phyloP scores from a whole-genome alignment of 345 rosid species.

The Capsella bursapastoris region DNA sequence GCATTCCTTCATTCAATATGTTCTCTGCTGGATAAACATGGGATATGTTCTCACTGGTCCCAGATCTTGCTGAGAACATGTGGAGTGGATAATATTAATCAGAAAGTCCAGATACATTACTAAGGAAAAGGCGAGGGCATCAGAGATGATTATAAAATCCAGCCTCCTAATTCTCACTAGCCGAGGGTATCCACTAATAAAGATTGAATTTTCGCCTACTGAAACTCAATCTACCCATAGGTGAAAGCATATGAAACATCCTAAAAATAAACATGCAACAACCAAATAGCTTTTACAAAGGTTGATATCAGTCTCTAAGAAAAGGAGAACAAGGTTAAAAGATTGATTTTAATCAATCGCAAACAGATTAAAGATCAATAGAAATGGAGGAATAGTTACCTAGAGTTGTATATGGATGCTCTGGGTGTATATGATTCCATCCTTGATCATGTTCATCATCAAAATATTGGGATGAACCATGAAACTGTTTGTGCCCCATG shows the following conservation, averaged over 20 bases:
- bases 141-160: neutral
- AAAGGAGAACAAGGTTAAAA: neutral
- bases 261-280: constrained; percentile 26
- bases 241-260: constrained; percentile 10
- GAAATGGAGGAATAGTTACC: constrained; percentile 49
- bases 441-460: constrained; percentile 67
- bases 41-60: constrained; percentile 54
- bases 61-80: constrained; percentile 56
- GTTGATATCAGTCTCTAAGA: constrained; percentile 5
- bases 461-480: constrained; percentile 55
- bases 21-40: constrained; percentile 62
- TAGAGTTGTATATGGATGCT: constrained; percentile 55
- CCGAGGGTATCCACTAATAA: constrained; percentile 18
- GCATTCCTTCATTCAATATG: constrained; percentile 54
- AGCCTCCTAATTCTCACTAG: constrained; percentile 27
- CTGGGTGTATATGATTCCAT: constrained; percentile 68
- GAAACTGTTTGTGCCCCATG: constrained; percentile 79
- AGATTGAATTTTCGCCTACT: constrained; percentile 7
- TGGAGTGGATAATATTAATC: constrained; percentile 18
- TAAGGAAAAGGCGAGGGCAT: neutral
- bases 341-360: neutral
- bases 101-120: constrained; percentile 11
- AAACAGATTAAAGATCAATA: neutral
- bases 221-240: constrained; percentile 21
- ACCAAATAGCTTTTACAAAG: constrained; percentile 25